A percentile compares a stretch with the other conserved stretches of the same genome.
phyloP scores from a whole-genome alignment of 306 rosid species.

The Prunus campanulata region DNA sequence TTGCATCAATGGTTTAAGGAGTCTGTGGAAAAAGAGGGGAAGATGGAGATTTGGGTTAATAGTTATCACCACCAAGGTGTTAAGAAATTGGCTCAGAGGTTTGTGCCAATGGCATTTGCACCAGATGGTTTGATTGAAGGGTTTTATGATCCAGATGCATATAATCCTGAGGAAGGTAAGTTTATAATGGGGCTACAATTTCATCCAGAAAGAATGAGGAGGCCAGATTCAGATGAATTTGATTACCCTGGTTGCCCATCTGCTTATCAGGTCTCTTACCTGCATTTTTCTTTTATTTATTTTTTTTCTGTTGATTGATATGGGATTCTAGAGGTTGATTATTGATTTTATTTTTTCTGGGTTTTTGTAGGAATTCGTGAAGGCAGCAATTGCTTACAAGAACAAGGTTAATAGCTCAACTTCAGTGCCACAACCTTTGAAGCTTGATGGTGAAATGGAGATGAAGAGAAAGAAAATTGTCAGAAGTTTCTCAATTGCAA shows the following conservation, averaged over 20 bases:
- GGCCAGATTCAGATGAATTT: conserved; percentile 67
- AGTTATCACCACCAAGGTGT: conserved; percentile 98
- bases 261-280: conserved; percentile 63
- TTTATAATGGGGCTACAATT: conserved; percentile 94
- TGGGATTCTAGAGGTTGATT: neutral
- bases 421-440: conserved; percentile 37
- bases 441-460: conserved; percentile 69
- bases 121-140: conserved; percentile 86
- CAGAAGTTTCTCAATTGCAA: conserved; percentile 80
- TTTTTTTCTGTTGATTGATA: neutral
- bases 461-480: conserved; percentile 51
- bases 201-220: conserved; percentile 91
- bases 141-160: conserved; percentile 85
- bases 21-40: conserved; percentile 44
- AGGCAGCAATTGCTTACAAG: conserved; percentile 78
- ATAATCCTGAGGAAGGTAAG: conserved; percentile 86
- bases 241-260: conserved; percentile 87
- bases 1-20: conserved; percentile 74
- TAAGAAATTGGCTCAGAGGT: conserved; percentile 75
- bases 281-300: too few species aligned
- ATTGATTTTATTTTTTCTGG: neutral
- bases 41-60: conserved; percentile 69
- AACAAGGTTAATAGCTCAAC: conserved; percentile 50
- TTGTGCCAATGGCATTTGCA: conserved; percentile 83
- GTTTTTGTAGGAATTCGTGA: conserved; percentile 73